Evolutionary conservation across 1,139 yeast species (phyloP), one percentile per base, ranked within the genome.

Genomic region (Suhomyces guaymorum): DNA sequence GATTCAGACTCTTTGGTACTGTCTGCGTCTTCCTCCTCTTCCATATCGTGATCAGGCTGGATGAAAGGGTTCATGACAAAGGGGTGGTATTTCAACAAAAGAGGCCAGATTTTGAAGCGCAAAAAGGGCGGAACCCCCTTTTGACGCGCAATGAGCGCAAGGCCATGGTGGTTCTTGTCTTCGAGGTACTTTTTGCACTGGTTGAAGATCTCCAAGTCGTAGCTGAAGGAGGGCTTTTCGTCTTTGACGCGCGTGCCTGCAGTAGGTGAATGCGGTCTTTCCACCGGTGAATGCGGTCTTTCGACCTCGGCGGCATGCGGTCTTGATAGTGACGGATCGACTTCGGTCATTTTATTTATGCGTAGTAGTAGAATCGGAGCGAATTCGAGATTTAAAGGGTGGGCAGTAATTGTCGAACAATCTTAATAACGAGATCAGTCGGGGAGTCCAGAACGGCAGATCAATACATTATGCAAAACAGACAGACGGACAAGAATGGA

Each of bases 121-220:
- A 88, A 66, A 42, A 80, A 75, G 1, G 96, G 95, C 1, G 97
- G 97, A 16, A 89, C 68, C 2, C 97, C 97, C 42, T 80, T 72
- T 48, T 84, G 90, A 43, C 96, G 70, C 3, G 96, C 90, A 11
- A 90, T 63, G 43, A 81, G 67, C 0, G 97, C 95, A 32, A 90
- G 63, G 2, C 85, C 87, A 30, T 78, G 80, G 37, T 77, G 74
- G 52, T 83, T 80, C 37, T 69, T 69, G 24, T 68, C 66, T 32
- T 64, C 64, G 14, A 82, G 60, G 47, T 71, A 80, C 24, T 49
- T 46, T 35, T 62, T 59, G 43, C 70, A 66, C 35, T 62, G 57
- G 36, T 52, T 56, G 46, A 67, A 67, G 8, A 70, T 41, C 28
- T 66, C 73, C 32, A 60, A 52, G 42, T 70, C 75, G 44, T 67